These are phyloP conservation scores for Alisma plantagoaquatica DNA, from an alignment of 106 monocot species.

Conservation along the genomic window DNA sequence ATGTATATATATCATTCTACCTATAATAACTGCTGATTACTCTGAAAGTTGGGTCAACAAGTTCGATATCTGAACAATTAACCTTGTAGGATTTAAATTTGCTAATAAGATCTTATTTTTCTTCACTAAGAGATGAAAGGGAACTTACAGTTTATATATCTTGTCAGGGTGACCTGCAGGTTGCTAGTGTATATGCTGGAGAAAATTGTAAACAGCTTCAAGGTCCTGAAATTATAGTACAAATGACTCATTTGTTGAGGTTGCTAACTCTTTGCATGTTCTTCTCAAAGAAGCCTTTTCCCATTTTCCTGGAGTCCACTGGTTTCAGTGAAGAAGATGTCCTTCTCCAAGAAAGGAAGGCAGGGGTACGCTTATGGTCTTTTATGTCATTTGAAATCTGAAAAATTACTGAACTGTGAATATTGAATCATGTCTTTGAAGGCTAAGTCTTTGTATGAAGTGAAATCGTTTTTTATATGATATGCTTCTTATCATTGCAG, in stretches of 20 bases:
- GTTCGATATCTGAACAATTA: not conserved
- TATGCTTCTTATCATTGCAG: slow-evolving; percentile 20
- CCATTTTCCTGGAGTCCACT: slow-evolving; percentile 37
- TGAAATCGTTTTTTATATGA: slow-evolving; percentile 1
- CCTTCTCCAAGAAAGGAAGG: slow-evolving; percentile 45
- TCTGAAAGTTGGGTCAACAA: too few relatives aligned
- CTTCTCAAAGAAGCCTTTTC: slow-evolving; percentile 57
- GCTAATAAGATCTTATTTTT: too few relatives aligned
- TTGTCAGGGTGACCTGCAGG: slow-evolving; percentile 48
- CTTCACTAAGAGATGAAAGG: too few relatives aligned
- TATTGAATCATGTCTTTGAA: too few relatives aligned
- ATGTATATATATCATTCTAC: too few relatives aligned
- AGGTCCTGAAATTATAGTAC: slow-evolving; percentile 36
- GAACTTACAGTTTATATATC: not conserved
- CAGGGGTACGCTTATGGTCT: slow-evolving; percentile 15
- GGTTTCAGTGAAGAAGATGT: slow-evolving; percentile 35
- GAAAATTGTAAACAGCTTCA: slow-evolving; percentile 36
- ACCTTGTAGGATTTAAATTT: too few relatives aligned
- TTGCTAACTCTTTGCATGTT: slow-evolving; percentile 33
- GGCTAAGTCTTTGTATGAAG: too few relatives aligned
- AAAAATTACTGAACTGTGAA: not conserved
- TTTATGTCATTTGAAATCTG: not conserved
- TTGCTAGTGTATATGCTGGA: slow-evolving; percentile 51
- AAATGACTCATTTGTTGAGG: slow-evolving; percentile 36
- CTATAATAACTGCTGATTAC: too few relatives aligned